Conservation (phyloP, 352 stramenopile genomes). For the Phytophthora meadii region DNA sequence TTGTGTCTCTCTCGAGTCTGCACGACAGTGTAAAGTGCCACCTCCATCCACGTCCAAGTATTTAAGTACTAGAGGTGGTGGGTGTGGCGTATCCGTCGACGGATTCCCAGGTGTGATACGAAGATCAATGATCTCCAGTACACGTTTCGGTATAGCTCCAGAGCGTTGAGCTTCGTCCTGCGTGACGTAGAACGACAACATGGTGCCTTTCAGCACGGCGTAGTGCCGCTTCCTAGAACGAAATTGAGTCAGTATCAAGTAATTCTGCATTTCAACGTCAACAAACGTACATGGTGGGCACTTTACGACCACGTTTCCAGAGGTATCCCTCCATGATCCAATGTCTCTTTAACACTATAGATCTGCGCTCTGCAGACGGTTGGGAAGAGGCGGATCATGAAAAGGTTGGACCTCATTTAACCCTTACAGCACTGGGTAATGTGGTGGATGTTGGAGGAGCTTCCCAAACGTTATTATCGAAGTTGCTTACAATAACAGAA, state of each 20-base stretch:
- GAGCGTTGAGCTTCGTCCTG: constrained; percentile 57
- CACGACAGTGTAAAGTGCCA: constrained; percentile 57
- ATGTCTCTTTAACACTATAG: constrained; percentile 6
- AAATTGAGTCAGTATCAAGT: not conserved
- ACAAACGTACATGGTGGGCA: constrained; percentile 52
- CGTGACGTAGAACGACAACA: constrained; percentile 70
- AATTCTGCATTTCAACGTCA: too few relatives aligned
- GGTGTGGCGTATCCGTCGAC: constrained; percentile 13
- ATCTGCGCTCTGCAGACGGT: not conserved
- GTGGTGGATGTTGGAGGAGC: too few relatives aligned
- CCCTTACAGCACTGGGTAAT: too few relatives aligned
- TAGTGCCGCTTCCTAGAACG: constrained; percentile 67
- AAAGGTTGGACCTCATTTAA: too few relatives aligned
- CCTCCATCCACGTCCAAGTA: constrained; percentile 43
- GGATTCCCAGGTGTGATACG: constrained; percentile 15
- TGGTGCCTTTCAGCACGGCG: constrained; percentile 80
- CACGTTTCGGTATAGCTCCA: constrained; percentile 52
- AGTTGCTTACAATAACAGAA: too few relatives aligned
- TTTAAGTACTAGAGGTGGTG: constrained; percentile 30
- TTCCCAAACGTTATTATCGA: too few relatives aligned
- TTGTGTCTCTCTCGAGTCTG: constrained; percentile 63
- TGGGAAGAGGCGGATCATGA: too few relatives aligned
- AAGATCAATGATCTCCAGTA: constrained; percentile 68
- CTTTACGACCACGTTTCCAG: constrained; percentile 54
- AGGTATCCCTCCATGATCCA: constrained; percentile 53